A percentile compares a stretch with the other conserved stretches of the same genome.
Conservation (phyloP, 441 rosid species). For the Erodium texanum region DNA sequence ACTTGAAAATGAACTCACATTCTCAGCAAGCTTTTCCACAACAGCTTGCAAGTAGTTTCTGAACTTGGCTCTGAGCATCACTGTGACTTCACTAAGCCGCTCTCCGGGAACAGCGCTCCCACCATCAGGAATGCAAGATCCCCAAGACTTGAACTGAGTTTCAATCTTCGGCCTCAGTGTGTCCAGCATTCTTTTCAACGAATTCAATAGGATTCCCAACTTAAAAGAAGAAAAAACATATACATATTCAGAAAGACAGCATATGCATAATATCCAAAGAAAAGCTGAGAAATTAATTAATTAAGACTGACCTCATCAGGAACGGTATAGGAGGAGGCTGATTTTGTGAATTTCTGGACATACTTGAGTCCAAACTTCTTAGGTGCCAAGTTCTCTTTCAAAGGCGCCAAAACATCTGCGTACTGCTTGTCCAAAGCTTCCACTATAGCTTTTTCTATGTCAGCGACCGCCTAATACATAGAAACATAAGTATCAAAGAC, state of each 20-base stretch:
- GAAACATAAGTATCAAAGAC: conserved; percentile 5
- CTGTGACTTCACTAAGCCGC: conserved; percentile 87
- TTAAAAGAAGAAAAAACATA: conserved; percentile 20
- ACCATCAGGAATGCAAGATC: conserved; percentile 57
- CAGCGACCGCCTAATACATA: conserved; percentile 69
- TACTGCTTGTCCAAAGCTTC: conserved; percentile 96
- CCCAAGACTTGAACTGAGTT: conserved; percentile 60
- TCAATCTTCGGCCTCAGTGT: conserved; percentile 57
- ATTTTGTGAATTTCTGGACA: conserved; percentile 80
- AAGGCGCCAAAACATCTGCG: conserved; percentile 77
- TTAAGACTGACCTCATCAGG: conserved; percentile 68
- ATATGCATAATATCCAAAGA: neutral
- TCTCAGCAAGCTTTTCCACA: conserved; percentile 81
- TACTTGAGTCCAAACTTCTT: conserved; percentile 87
- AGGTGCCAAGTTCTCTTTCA: conserved; percentile 84
- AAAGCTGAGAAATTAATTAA: conserved; percentile 6
- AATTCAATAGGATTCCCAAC: conserved; percentile 78
- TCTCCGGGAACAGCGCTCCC: conserved; percentile 81
- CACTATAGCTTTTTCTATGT: conserved; percentile 82
- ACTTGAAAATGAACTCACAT: conserved; percentile 49
- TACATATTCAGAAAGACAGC: too few relatives aligned
- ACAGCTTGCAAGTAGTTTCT: conserved; percentile 86
- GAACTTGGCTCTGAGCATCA: conserved; percentile 89
- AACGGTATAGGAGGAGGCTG: conserved; percentile 62
- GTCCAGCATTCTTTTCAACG: conserved; percentile 78